Evolutionary conservation across 2,329 filamentous ascomycete genomes (phyloP).

Genomic region (Ophiostoma triangulosporum): DNA sequence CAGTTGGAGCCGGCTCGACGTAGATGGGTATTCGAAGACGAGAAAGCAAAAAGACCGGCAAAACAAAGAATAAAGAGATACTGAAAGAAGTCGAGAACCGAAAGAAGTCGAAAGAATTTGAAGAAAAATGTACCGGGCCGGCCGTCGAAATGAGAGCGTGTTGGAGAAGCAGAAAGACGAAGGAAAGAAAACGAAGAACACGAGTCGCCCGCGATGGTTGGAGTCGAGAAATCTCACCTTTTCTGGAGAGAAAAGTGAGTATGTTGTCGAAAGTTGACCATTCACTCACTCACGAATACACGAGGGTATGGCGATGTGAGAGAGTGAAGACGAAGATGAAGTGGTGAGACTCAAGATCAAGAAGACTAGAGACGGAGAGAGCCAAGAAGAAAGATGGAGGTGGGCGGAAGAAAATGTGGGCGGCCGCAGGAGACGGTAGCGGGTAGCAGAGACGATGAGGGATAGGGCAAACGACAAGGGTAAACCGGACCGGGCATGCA

Average conservation of each 20-base stretch:
- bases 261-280: not conserved
- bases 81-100: not conserved
- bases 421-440: not conserved
- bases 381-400: not conserved
- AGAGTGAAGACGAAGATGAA: not conserved
- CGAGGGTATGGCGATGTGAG: not conserved
- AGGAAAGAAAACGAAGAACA: slow-evolving; percentile 17
- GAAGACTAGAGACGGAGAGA: not conserved
- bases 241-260: not conserved
- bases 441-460: not conserved
- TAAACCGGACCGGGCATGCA: not conserved
- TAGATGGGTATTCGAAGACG: not conserved
- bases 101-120: not conserved
- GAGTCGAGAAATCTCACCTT: not conserved
- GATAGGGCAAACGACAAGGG: not conserved
- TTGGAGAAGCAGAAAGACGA: too few relatives aligned
- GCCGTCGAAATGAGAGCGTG: slow-evolving; percentile 13
- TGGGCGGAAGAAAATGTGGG: not conserved
- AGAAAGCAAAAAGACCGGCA: not conserved
- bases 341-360: not conserved
- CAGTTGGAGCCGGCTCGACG: slow-evolving; percentile 1
- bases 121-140: slow-evolving; percentile 13
- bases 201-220: slow-evolving; percentile 21
- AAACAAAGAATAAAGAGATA: slow-evolving; percentile 4
- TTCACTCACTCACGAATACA: not conserved